Conservation (phyloP, 2,329 filamentous ascomycete species). For the Colletotrichum sp. region DNA sequence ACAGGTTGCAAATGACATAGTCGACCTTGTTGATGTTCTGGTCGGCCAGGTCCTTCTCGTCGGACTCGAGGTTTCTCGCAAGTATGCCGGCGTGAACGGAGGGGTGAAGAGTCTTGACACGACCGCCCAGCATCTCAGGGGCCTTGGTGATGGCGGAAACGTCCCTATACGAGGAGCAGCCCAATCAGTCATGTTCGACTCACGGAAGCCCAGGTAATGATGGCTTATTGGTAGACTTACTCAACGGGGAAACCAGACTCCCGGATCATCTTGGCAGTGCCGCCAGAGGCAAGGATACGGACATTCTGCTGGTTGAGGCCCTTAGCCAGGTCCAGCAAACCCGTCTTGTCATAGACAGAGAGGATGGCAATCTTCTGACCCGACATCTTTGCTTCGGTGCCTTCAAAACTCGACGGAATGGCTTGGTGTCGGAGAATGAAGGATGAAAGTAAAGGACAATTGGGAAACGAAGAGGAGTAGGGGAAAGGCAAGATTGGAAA, state of each 20-base stretch:
- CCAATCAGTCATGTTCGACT: neutral
- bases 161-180: constrained; percentile 64
- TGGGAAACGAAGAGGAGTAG: neutral
- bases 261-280: constrained; percentile 94
- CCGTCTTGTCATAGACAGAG: constrained; percentile 99
- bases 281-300: constrained; percentile 90
- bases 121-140: constrained; percentile 92
- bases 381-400: constrained; percentile 20
- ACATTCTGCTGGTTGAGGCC: constrained; percentile 89
- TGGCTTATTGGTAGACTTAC: constrained; percentile 55
- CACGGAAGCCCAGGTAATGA: neutral
- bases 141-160: constrained; percentile 96
- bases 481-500: neutral
- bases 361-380: constrained; percentile 80
- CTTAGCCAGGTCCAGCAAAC: constrained; percentile 89
- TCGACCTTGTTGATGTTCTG: constrained; percentile 96
- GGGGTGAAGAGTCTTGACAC: constrained; percentile 91
- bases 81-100: constrained; percentile 92
- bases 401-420: constrained; percentile 23
- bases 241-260: constrained; percentile 96
- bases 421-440: neutral
- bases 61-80: constrained; percentile 89
- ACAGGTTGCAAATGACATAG: constrained; percentile 97
- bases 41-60: constrained; percentile 95
- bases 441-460: neutral